These are phyloP conservation scores for Evernia prunastri DNA, from an alignment of 495 filamentous ascomycete genomes.

Conservation along the genomic window DNA sequence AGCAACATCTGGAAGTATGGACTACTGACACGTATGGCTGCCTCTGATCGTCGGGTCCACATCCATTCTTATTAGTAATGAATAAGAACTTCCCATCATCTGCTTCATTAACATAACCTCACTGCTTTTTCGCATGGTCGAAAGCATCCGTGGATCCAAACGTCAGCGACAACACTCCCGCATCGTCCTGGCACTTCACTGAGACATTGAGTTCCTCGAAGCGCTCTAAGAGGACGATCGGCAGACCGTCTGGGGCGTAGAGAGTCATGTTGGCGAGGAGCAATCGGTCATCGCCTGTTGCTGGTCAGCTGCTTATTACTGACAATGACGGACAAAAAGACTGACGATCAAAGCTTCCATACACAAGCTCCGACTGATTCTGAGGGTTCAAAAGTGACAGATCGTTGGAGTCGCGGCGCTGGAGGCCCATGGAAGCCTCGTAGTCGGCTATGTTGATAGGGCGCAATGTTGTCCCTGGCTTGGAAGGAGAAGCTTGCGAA, in stretches of 20 bases:
- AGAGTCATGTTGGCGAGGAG: constrained; percentile 34
- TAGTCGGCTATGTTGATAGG: neutral
- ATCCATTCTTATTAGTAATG: constrained; percentile 34
- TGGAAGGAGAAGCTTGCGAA: neutral
- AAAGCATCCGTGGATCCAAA: constrained; percentile 28
- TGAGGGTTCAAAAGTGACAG: neutral
- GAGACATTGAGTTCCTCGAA: constrained; percentile 29
- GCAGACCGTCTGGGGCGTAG: constrained; percentile 29
- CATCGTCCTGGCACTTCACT: constrained; percentile 30
- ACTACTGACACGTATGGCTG: constrained; percentile 30
- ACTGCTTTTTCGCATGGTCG: constrained; percentile 24
- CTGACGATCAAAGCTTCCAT: neutral
- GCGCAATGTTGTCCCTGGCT: neutral
- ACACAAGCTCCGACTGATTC: neutral
- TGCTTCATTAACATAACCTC: constrained; percentile 29
- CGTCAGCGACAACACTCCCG: constrained; percentile 27
- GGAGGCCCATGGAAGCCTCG: neutral
- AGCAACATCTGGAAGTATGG: neutral
- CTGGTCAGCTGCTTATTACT: too few relatives aligned
- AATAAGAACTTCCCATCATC: constrained; percentile 28
- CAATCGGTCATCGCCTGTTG: constrained; percentile 23
- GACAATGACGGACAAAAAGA: neutral
- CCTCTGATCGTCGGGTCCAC: constrained; percentile 29
- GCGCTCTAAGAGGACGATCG: constrained; percentile 31
- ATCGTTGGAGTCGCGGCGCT: neutral